These are phyloP conservation scores for Thinopyrum obtusiflorum DNA, from an alignment of 202 grass and related monocot genomes.

Conservation along the genomic window DNA sequence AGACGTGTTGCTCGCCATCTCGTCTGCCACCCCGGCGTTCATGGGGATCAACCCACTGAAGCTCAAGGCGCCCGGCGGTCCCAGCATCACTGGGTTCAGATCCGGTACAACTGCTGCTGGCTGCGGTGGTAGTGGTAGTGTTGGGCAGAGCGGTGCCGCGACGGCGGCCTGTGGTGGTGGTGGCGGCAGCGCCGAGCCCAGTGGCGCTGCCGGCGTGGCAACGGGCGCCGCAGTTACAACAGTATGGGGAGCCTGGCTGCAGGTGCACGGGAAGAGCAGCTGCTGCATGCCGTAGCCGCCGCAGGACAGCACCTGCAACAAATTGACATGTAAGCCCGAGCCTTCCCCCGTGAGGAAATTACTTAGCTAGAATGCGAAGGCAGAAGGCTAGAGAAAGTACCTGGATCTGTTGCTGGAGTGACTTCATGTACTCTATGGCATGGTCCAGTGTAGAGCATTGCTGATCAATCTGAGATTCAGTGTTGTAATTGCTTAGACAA, in stretches of 20 bases:
- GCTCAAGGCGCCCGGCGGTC: not conserved
- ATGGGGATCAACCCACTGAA: not conserved
- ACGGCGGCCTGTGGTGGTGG: not conserved
- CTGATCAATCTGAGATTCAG: not conserved
- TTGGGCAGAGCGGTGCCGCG: not conserved
- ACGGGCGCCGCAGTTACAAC: not conserved
- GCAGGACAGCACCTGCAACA: not conserved
- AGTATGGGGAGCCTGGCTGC: not conserved
- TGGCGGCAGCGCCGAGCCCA: not conserved
- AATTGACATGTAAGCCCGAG: not conserved
- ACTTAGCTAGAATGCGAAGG: not conserved
- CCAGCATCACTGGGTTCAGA: not conserved
- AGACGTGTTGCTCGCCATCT: not conserved
- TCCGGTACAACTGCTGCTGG: not conserved
- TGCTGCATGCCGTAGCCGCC: conserved; percentile 1
- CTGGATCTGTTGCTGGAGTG: conserved; percentile 23
- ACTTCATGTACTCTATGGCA: conserved; percentile 20
- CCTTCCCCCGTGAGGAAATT: not conserved
- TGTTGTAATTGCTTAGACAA: not conserved
- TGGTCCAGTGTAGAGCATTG: not conserved
- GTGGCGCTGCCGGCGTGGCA: not conserved
- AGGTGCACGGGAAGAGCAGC: conserved; percentile 2
- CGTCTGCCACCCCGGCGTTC: not conserved
- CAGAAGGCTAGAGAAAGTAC: not conserved
- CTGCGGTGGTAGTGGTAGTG: not conserved